Percentiles rank a stretch among this genome's conserved stretches.
These are phyloP conservation scores for Arabis hirsuta DNA, from an alignment of 345 rosid genomes.

Conservation along the genomic window DNA sequence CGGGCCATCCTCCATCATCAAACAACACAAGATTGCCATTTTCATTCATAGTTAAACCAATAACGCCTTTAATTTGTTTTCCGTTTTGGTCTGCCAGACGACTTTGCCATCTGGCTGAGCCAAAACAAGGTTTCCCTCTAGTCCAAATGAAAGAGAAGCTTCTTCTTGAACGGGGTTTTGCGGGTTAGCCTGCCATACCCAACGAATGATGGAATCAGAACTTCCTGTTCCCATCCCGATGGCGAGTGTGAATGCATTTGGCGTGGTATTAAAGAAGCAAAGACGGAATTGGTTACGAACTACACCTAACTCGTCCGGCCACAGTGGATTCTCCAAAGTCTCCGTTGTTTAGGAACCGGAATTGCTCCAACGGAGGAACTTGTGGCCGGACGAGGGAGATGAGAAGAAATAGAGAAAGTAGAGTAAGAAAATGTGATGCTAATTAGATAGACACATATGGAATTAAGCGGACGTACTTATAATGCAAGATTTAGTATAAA, in stretches of 20 bases:
- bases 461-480: neutral
- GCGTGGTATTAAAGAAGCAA: slow-evolving; percentile 60
- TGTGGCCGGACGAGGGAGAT: slow-evolving; percentile 8
- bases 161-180: slow-evolving; percentile 55
- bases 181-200: slow-evolving; percentile 71
- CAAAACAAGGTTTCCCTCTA: slow-evolving; percentile 55
- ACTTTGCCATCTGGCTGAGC: slow-evolving; percentile 56
- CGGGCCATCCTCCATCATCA: slow-evolving; percentile 48
- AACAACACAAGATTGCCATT: slow-evolving; percentile 64
- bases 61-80: slow-evolving; percentile 54
- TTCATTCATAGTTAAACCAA: slow-evolving; percentile 47
- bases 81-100: slow-evolving; percentile 65
- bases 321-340: slow-evolving; percentile 41
- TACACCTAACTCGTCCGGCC: slow-evolving; percentile 20
- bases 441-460: neutral
- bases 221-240: slow-evolving; percentile 53
- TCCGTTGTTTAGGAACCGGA: slow-evolving; percentile 46
- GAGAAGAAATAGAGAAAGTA: slow-evolving; percentile 17
- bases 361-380: slow-evolving; percentile 32
- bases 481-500: neutral
- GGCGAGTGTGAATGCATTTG: slow-evolving; percentile 55
- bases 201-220: slow-evolving; percentile 54
- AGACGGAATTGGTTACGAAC: slow-evolving; percentile 50
- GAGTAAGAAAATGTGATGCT: slow-evolving; percentile 9
- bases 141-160: slow-evolving; percentile 51